These are phyloP conservation scores for Ophiostoma ips DNA, from an alignment of 2,329 filamentous ascomycete species.

Conservation along the genomic window DNA sequence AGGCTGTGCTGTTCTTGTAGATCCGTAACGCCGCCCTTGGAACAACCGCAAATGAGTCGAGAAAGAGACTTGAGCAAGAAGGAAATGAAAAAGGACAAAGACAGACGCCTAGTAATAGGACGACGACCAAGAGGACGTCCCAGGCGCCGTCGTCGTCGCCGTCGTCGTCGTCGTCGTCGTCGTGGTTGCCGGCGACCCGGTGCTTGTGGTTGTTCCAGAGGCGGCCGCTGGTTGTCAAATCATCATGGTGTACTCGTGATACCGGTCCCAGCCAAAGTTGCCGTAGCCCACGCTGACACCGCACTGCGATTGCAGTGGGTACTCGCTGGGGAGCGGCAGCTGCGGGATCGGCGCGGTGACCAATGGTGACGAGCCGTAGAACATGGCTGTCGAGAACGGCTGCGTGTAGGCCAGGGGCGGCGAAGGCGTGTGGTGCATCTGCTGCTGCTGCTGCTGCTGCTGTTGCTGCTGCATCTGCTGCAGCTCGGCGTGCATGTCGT, in stretches of 20 bases:
- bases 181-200: slow-evolving; percentile 27
- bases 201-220: slow-evolving; percentile 25
- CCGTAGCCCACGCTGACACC: slow-evolving; percentile 64
- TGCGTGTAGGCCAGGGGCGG: slow-evolving; percentile 68
- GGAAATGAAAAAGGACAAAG: neutral
- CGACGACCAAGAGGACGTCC: slow-evolving; percentile 8
- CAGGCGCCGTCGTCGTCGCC: slow-evolving; percentile 21
- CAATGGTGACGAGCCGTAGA: slow-evolving; percentile 61
- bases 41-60: slow-evolving; percentile 8
- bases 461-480: slow-evolving; percentile 3
- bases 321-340: slow-evolving; percentile 73
- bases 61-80: neutral
- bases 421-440: slow-evolving; percentile 55
- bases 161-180: slow-evolving; percentile 24
- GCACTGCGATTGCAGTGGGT: slow-evolving; percentile 76
- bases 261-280: slow-evolving; percentile 75
- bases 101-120: neutral
- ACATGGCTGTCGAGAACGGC: slow-evolving; percentile 61
- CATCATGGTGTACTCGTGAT: slow-evolving; percentile 71
- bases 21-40: slow-evolving; percentile 12
- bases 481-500: neutral
- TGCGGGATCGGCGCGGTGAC: slow-evolving; percentile 60
- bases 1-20: neutral
- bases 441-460: slow-evolving; percentile 1
- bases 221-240: slow-evolving; percentile 59